Conservation (phyloP, 2,329 filamentous ascomycete genomes). For the Ambrosiella cleistominuta region DNA sequence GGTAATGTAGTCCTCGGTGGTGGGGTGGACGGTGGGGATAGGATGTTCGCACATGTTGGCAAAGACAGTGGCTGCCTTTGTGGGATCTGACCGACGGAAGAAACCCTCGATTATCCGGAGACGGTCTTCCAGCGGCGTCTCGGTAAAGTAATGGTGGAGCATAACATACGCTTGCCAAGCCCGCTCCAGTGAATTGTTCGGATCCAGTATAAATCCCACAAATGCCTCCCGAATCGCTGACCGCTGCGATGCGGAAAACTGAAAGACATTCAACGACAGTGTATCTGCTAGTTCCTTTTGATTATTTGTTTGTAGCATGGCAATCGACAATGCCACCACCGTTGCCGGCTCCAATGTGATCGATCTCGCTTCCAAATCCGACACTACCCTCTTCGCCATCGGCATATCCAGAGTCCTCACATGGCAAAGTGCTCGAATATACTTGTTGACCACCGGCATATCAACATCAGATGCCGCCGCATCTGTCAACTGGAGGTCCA, state of each 20-base stretch:
- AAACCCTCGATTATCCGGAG: conserved; percentile 65
- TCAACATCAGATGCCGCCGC: conserved; percentile 37
- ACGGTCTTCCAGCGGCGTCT: conserved; percentile 47
- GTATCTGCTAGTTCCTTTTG: conserved; percentile 65
- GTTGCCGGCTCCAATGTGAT: conserved; percentile 57
- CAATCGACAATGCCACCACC: conserved; percentile 51
- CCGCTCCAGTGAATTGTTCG: conserved; percentile 40
- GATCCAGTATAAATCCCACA: conserved; percentile 48
- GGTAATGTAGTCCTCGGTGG: conserved; percentile 54
- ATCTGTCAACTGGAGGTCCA: conserved; percentile 34
- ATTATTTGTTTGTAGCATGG: conserved; percentile 61
- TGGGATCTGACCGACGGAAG: conserved; percentile 56
- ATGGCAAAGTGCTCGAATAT: conserved; percentile 51
- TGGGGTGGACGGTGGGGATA: conserved; percentile 45
- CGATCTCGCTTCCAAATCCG: conserved; percentile 53
- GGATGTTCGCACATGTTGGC: conserved; percentile 79
- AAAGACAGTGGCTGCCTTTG: conserved; percentile 77
- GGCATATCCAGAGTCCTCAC: conserved; percentile 46
- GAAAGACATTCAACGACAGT: conserved; percentile 55
- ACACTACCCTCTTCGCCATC: conserved; percentile 53
- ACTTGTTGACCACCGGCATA: conserved; percentile 47
- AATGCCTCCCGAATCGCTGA: conserved; percentile 48
- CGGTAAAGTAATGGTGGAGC: conserved; percentile 46
- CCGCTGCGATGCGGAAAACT: conserved; percentile 54
- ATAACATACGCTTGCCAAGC: conserved; percentile 50